Conservation (phyloP, 352 stramenopile genomes). For the Globisporangium radiosum region DNA sequence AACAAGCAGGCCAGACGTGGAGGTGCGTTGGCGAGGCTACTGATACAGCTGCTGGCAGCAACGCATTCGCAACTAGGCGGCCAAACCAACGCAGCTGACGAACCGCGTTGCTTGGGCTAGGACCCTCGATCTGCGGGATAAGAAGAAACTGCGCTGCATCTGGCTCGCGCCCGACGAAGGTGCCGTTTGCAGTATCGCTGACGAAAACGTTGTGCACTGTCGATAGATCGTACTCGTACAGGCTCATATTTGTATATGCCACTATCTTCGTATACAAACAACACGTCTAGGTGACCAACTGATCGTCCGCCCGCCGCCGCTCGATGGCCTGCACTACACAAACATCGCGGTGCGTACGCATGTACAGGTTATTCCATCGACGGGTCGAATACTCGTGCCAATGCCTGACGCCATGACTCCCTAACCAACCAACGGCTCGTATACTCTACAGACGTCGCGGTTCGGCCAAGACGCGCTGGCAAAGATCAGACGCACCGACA, state of each 20-base stretch:
- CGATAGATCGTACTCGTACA: too few species aligned
- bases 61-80: too few species aligned
- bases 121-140: constrained; percentile 47
- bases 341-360: constrained; percentile 32
- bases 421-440: too few species aligned
- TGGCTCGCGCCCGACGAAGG: constrained; percentile 68
- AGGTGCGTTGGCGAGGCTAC: background rate
- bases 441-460: constrained; percentile 31
- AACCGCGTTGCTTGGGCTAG: constrained; percentile 8
- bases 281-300: constrained; percentile 37
- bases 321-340: constrained; percentile 61
- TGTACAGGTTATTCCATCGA: background rate
- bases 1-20: background rate
- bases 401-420: too few species aligned
- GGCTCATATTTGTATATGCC: too few species aligned
- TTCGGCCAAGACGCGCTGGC: constrained; percentile 49
- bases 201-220: too few species aligned
- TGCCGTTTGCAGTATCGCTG: constrained; percentile 3
- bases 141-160: constrained; percentile 61
- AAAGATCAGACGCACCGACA: constrained; percentile 57
- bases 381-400: background rate
- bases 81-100: background rate
- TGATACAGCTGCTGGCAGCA: background rate
- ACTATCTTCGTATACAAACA: too few species aligned
- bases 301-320: constrained; percentile 40